These are phyloP conservation scores for Aspergillus conjunctus DNA, from an alignment of 495 filamentous ascomycete species.

Conservation along the genomic window DNA sequence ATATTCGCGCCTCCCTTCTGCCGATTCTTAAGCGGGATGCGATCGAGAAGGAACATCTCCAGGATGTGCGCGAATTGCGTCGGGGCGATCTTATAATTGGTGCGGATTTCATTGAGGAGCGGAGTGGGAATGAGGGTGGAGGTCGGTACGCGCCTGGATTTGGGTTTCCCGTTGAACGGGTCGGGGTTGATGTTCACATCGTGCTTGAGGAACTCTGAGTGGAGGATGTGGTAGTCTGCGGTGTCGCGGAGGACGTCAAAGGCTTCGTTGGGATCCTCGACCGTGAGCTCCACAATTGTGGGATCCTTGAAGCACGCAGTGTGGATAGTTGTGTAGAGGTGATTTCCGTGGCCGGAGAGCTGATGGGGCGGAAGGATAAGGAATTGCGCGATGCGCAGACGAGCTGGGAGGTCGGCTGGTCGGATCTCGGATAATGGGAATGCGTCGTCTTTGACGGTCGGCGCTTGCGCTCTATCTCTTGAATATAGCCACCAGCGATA, in stretches of 20 bases:
- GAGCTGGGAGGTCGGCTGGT: constrained; percentile 58
- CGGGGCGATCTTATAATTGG: constrained; percentile 71
- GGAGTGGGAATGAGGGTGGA: constrained; percentile 62
- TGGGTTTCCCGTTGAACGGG: constrained; percentile 37
- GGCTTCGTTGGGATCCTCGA: constrained; percentile 93
- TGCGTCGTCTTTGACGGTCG: constrained; percentile 39
- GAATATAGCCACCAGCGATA: constrained; percentile 70
- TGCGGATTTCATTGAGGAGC: constrained; percentile 61
- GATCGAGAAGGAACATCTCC: constrained; percentile 85
- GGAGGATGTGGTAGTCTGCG: constrained; percentile 73
- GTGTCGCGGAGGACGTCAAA: constrained; percentile 90
- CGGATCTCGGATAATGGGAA: constrained; percentile 47
- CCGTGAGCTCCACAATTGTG: constrained; percentile 77
- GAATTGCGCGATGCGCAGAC: constrained; percentile 90
- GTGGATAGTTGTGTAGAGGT: constrained; percentile 80
- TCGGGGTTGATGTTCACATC: constrained; percentile 48
- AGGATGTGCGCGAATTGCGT: constrained; percentile 86
- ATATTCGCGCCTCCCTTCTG: constrained; percentile 54
- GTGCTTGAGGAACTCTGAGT: constrained; percentile 46
- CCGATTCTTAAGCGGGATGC: constrained; percentile 65
- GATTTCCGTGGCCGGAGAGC: constrained; percentile 71
- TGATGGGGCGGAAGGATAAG: constrained; percentile 89
- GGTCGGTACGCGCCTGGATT: constrained; percentile 57
- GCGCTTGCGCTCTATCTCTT: constrained; percentile 31
- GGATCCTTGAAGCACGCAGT: constrained; percentile 60